A percentile compares a stretch with the other conserved stretches of the same genome.
These are phyloP conservation scores for Colletotrichum sojae DNA, from an alignment of 2,329 filamentous ascomycete species.

Conservation along the genomic window DNA sequence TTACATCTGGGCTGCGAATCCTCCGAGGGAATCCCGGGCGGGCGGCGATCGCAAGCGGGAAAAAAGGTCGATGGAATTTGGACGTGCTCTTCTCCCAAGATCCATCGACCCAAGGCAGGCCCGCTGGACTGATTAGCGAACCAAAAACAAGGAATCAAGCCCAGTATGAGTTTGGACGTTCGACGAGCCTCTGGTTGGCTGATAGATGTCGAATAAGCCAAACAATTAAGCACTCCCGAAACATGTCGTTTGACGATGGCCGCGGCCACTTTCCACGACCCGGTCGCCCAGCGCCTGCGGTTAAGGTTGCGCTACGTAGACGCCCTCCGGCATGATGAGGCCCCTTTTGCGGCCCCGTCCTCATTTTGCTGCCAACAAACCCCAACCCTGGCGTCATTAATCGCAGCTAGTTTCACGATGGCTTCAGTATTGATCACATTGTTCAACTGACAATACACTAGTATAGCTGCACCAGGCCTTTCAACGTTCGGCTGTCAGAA, in stretches of 20 bases:
- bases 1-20: neutral
- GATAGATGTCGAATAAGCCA: conserved; percentile 12
- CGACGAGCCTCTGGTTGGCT: conserved; percentile 6
- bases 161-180: neutral
- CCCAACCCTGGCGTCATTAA: conserved; percentile 14
- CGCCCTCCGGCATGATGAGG: conserved; percentile 22
- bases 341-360: conserved; percentile 1
- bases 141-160: conserved; percentile 1
- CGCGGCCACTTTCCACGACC: conserved; percentile 28
- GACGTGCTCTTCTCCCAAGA: conserved; percentile 10
- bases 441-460: neutral
- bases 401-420: conserved; percentile 26
- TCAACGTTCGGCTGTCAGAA: too few relatives aligned
- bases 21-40: neutral
- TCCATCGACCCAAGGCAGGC: neutral
- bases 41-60: too few relatives aligned
- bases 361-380: neutral
- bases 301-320: conserved; percentile 22
- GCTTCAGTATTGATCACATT: conserved; percentile 18
- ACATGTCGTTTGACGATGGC: conserved; percentile 31
- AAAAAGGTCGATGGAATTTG: neutral
- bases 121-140: conserved; percentile 8
- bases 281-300: conserved; percentile 14
- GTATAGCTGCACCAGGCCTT: too few relatives aligned
- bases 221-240: conserved; percentile 13